A percentile compares a stretch with the other conserved stretches of the same genome.
These are phyloP conservation scores for Lactifluus subvellereus DNA, from an alignment of 768 basidiomycete species.

Conservation along the genomic window DNA sequence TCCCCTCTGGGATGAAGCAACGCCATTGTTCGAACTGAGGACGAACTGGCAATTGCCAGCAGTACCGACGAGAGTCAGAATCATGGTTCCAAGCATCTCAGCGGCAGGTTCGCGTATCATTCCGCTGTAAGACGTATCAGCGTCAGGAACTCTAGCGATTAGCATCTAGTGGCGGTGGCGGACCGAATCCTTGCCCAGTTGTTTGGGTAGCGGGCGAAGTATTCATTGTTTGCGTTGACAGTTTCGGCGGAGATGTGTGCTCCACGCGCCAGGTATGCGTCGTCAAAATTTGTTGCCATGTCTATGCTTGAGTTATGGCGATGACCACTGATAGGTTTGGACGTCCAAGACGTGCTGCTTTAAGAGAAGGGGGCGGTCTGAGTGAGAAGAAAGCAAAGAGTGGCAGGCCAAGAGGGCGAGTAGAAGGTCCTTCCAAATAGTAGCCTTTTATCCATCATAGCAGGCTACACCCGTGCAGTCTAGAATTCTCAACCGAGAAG, in stretches of 20 bases:
- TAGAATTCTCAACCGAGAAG: neutral
- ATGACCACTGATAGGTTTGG: neutral
- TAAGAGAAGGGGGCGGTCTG: neutral
- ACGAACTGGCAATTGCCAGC: constrained; percentile 25
- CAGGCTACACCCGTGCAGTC: neutral
- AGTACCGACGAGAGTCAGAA: constrained; percentile 24
- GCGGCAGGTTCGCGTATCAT: constrained; percentile 14
- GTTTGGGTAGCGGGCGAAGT: constrained; percentile 20
- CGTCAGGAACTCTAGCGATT: neutral
- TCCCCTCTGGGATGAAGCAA: constrained; percentile 25
- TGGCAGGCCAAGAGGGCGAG: neutral
- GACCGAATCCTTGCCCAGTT: constrained; percentile 6
- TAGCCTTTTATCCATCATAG: neutral
- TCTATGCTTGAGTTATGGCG: constrained; percentile 5
- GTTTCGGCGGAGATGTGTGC: neutral
- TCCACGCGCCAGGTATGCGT: neutral
- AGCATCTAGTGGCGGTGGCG: neutral
- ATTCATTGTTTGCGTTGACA: constrained; percentile 3
- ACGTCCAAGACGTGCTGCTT: constrained; percentile 1
- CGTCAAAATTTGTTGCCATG: neutral
- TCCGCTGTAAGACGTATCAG: neutral
- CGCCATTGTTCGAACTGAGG: constrained; percentile 2
- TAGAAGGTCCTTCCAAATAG: neutral
- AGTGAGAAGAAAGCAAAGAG: neutral
- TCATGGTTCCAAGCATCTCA: constrained; percentile 28